Conservation (phyloP, 2,329 filamentous ascomycete genomes). For the Didymella lethalis region DNA sequence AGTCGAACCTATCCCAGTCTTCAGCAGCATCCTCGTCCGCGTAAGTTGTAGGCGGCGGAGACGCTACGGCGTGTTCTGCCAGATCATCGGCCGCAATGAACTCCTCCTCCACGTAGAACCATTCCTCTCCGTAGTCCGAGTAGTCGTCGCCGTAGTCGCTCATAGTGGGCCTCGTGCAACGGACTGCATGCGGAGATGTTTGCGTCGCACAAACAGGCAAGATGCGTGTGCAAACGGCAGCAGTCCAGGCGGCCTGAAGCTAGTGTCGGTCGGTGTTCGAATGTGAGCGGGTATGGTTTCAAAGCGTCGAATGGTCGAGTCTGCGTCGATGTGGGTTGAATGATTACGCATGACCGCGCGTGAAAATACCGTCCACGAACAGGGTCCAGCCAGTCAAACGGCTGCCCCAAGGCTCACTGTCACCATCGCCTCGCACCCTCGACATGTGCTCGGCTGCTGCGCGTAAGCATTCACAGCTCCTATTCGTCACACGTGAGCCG, state of each 20-base stretch:
- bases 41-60: constrained; percentile 49
- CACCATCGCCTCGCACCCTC: not conserved
- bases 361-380: constrained; percentile 13
- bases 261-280: not conserved
- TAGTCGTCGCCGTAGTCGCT: constrained; percentile 54
- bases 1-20: constrained; percentile 59
- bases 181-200: constrained; percentile 17
- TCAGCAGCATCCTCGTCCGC: constrained; percentile 43
- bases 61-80: constrained; percentile 57
- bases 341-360: constrained; percentile 12
- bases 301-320: constrained; percentile 6
- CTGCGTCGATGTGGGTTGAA: constrained; percentile 6
- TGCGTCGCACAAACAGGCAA: constrained; percentile 14
- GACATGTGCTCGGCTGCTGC: not conserved
- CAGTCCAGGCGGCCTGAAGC: not conserved
- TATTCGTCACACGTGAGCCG: not conserved
- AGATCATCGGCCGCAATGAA: constrained; percentile 57
- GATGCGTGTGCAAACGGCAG: constrained; percentile 15
- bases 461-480: constrained; percentile 8
- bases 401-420: not conserved
- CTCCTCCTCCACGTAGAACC: constrained; percentile 58
- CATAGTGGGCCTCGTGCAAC: constrained; percentile 37
- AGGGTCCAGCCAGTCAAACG: constrained; percentile 11
- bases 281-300: not conserved
- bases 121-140: constrained; percentile 53